These are phyloP conservation scores for Anisogramma anomala DNA, from an alignment of 2,329 filamentous ascomycete species.

Conservation along the genomic window DNA sequence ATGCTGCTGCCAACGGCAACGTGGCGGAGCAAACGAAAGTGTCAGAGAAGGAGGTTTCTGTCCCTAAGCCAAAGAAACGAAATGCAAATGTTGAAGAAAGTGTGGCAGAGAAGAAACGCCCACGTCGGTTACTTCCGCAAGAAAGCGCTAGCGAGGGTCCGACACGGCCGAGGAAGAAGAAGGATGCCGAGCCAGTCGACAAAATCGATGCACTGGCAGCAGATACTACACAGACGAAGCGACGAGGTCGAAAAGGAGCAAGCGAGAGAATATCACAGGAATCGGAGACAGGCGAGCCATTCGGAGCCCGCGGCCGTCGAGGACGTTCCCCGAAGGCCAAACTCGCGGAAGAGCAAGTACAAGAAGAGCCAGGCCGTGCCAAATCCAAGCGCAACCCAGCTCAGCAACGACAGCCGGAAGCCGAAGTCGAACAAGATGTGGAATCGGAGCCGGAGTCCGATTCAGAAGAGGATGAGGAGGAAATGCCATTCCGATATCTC, in stretches of 20 bases:
- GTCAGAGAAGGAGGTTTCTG: not conserved
- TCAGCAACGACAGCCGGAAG: not conserved
- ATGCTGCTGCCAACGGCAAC: not conserved
- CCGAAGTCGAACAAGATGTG: conserved; percentile 1
- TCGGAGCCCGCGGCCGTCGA: not conserved
- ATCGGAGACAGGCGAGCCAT: not conserved
- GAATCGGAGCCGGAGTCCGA: conserved; percentile 5
- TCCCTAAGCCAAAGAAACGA: not conserved
- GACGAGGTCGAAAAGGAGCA: conserved; percentile 13
- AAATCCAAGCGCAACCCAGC: not conserved
- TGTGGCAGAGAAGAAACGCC: not conserved
- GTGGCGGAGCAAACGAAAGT: too few species aligned
- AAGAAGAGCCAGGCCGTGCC: not conserved
- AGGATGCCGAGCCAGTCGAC: not conserved
- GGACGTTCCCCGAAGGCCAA: conserved; percentile 9
- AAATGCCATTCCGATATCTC: conserved; percentile 37
- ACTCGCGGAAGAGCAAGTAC: conserved; percentile 4
- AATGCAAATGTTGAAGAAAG: not conserved
- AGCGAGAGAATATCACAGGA: conserved; percentile 3
- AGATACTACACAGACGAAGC: conserved; percentile 11
- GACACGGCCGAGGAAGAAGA: conserved; percentile 1
- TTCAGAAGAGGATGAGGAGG: conserved; percentile 13
- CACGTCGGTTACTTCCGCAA: not conserved
- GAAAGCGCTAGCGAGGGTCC: not conserved
- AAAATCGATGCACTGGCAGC: not conserved